These are phyloP conservation scores for Thuidium tamariscinum DNA, from an alignment of 225 moss, liverwort and hornwort genomes.

Conservation along the genomic window DNA sequence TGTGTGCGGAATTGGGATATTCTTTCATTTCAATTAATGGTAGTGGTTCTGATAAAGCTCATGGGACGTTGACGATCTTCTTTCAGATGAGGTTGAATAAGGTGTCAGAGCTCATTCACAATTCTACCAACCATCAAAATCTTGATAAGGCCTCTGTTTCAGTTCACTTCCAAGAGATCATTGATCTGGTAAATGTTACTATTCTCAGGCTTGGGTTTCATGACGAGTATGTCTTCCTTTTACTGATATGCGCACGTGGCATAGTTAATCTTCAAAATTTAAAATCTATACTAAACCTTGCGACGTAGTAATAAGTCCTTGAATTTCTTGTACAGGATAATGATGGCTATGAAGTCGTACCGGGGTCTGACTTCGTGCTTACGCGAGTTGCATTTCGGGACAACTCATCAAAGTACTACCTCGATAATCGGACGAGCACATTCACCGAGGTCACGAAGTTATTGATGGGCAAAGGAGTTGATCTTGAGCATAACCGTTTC, in stretches of 20 bases:
- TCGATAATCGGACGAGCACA: constrained; percentile 80
- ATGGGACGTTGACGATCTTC: neutral
- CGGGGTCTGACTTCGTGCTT: constrained; percentile 80
- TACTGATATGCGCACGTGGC: neutral
- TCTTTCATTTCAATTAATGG: neutral
- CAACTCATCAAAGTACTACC: constrained; percentile 93
- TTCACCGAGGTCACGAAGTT: constrained; percentile 95
- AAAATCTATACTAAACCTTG: neutral
- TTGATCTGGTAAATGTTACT: constrained; percentile 56
- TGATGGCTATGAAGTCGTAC: constrained; percentile 57
- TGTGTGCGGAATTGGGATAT: neutral
- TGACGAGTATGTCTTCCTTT: neutral
- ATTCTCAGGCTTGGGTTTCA: neutral
- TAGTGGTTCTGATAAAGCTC: neutral
- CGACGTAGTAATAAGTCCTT: neutral
- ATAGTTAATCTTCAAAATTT: neutral
- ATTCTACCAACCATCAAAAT: constrained; percentile 92
- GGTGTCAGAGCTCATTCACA: constrained; percentile 98
- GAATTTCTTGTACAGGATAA: constrained; percentile 47
- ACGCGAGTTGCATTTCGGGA: constrained; percentile 91
- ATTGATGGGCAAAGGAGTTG: constrained; percentile 86
- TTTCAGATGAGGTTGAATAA: constrained; percentile 93
- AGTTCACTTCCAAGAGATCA: constrained; percentile 95
- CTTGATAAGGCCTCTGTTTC: constrained; percentile 89
- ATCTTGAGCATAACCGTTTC: constrained; percentile 96